phyloP scores from a whole-genome alignment of 2,329 filamentous ascomycete genomes.

The Talaromyces islandicus region DNA sequence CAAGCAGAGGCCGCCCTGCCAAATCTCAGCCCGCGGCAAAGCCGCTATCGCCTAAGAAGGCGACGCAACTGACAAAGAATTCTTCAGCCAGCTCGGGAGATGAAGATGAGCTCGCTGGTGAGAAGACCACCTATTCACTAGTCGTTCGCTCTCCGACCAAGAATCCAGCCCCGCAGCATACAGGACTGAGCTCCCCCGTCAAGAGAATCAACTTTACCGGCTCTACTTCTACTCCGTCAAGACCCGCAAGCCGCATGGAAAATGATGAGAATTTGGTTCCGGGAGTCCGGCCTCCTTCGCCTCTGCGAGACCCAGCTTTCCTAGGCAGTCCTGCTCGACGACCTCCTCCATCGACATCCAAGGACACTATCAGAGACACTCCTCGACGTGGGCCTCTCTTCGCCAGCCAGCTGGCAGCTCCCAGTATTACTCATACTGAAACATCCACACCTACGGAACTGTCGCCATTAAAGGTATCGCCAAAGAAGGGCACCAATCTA shows the following conservation, averaged over 20 bases:
- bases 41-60: slow-evolving; percentile 45
- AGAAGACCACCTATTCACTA: slow-evolving; percentile 25
- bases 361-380: slow-evolving; percentile 36
- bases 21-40: slow-evolving; percentile 25
- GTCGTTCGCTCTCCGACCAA: slow-evolving; percentile 29
- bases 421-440: slow-evolving; percentile 15
- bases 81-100: slow-evolving; percentile 32
- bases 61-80: slow-evolving; percentile 40
- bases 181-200: slow-evolving; percentile 29
- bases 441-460: slow-evolving; percentile 22
- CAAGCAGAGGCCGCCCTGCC: slow-evolving; percentile 26
- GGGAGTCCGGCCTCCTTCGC: slow-evolving; percentile 20
- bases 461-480: slow-evolving; percentile 39
- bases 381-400: slow-evolving; percentile 29
- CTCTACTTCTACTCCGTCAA: slow-evolving; percentile 11
- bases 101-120: slow-evolving; percentile 38
- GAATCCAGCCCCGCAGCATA: slow-evolving; percentile 13
- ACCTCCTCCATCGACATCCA: slow-evolving; percentile 39
- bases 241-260: slow-evolving; percentile 18
- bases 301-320: slow-evolving; percentile 27
- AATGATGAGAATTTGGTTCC: slow-evolving; percentile 26
- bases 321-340: slow-evolving; percentile 41
- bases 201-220: slow-evolving; percentile 33
- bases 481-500: slow-evolving; percentile 34
- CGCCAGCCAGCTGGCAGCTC: slow-evolving; percentile 17